phyloP scores from a whole-genome alignment of 1,284 basidiomycete genomes.

The Ceratobasidium sp. region DNA sequence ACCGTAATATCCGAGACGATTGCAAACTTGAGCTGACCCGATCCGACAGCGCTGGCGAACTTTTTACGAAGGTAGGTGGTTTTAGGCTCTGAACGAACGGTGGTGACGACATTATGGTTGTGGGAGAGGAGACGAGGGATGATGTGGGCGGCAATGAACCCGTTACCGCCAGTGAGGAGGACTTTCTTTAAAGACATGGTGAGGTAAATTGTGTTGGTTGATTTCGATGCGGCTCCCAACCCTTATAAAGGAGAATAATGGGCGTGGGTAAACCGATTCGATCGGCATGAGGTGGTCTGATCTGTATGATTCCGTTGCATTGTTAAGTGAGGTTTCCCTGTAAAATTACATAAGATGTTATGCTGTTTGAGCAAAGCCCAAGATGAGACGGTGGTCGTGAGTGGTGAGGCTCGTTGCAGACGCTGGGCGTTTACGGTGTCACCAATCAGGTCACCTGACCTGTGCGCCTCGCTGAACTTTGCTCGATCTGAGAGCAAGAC shows the following conservation, averaged over 20 bases:
- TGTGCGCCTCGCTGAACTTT: no score
- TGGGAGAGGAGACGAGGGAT: no score
- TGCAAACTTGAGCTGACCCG: slow-evolving; percentile 42
- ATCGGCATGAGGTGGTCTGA: slow-evolving; percentile 32
- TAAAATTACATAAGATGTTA: no score
- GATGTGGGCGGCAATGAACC: no score
- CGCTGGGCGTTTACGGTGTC: no score
- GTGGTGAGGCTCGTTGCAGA: no score
- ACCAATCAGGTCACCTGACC: no score
- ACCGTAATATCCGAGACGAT: slow-evolving; percentile 47
- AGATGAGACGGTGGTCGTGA: no score
- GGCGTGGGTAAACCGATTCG: slow-evolving; percentile 6
- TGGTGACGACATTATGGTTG: slow-evolving; percentile 27
- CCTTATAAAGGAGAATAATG: not conserved
- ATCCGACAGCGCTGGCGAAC: slow-evolving; percentile 28
- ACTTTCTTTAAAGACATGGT: slow-evolving; percentile 15
- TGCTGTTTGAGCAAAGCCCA: no score
- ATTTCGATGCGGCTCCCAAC: not conserved
- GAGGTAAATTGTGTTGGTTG: slow-evolving; percentile 44
- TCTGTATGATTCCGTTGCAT: not conserved
- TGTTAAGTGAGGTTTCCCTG: no score
- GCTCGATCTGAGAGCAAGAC: slow-evolving; percentile 45
- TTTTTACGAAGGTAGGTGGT: slow-evolving; percentile 36
- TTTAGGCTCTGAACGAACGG: slow-evolving; percentile 38
- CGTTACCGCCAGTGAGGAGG: no score